A percentile compares a stretch with the other conserved stretches of the same genome.
Conservation (phyloP, 306 rosid species). For the Prinsepia uniflora region DNA sequence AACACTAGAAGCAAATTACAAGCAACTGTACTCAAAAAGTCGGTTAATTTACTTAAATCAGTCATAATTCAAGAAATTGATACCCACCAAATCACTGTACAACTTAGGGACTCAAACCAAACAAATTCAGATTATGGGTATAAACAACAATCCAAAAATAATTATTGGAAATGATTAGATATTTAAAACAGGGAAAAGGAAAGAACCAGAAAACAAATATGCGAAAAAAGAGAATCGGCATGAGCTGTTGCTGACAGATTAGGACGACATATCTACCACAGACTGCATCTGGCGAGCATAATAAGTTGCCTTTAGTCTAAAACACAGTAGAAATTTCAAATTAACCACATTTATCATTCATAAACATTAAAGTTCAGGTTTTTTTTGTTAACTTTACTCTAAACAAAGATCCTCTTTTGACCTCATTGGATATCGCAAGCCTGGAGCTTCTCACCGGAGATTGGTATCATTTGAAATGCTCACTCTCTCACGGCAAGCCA, state of each 20-base stretch:
- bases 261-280: constrained; percentile 38
- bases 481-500: background rate
- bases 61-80: background rate
- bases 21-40: background rate
- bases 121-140: background rate
- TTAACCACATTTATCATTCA: background rate
- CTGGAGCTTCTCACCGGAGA: background rate
- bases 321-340: background rate
- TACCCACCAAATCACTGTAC: background rate
- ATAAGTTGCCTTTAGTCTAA: constrained; percentile 38
- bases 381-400: background rate
- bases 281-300: constrained; percentile 42
- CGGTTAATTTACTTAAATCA: background rate
- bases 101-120: background rate
- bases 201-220: background rate
- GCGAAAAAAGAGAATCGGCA: constrained; percentile 16
- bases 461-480: background rate
- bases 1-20: background rate
- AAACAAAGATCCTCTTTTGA: constrained; percentile 4
- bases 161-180: background rate
- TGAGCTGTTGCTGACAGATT: constrained; percentile 37
- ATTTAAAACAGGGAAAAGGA: background rate
- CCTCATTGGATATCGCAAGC: constrained; percentile 1
- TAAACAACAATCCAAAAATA: background rate
- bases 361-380: background rate